phyloP scores from a whole-genome alignment of 768 basidiomycete genomes.

The Leccinum imitatum region DNA sequence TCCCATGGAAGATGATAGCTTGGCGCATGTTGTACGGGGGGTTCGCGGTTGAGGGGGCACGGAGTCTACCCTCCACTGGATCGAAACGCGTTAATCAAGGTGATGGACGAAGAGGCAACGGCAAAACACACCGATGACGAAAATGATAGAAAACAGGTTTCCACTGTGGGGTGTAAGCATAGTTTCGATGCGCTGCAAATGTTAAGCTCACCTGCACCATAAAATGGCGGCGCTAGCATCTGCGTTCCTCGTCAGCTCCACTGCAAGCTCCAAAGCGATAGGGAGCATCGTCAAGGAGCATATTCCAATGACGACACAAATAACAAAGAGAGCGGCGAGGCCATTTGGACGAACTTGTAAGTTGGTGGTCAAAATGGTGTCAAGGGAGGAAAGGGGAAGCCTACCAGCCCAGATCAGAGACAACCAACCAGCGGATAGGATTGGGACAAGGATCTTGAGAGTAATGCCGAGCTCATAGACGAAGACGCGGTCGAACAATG shows the following conservation, averaged over 20 bases:
- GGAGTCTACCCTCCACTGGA: conserved; percentile 65
- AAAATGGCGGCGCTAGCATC: conserved; percentile 74
- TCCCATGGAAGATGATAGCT: conserved; percentile 66
- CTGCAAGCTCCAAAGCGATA: conserved; percentile 72
- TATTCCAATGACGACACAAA: conserved; percentile 69
- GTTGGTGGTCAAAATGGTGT: background rate
- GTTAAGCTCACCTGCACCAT: conserved; percentile 63
- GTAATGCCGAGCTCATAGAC: conserved; percentile 67
- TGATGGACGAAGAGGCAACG: background rate
- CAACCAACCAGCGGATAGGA: conserved; percentile 64
- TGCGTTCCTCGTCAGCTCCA: conserved; percentile 77
- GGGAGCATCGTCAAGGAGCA: conserved; percentile 71
- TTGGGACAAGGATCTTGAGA: conserved; percentile 58
- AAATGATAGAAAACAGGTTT: conserved; percentile 63
- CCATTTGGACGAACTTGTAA: conserved; percentile 61
- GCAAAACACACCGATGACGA: conserved; percentile 53
- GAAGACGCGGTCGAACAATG: conserved; percentile 80
- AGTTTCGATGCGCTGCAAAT: background rate
- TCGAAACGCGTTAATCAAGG: background rate
- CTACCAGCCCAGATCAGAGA: conserved; percentile 79
- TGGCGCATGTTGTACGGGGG: conserved; percentile 76
- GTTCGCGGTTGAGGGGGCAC: conserved; percentile 54
- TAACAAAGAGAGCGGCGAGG: conserved; percentile 54
- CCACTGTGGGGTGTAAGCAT: conserved; percentile 40
- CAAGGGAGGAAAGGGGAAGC: conserved; percentile 16